Conservation (phyloP, 2,329 filamentous ascomycete genomes). For the Trichoderma hamatum region DNA sequence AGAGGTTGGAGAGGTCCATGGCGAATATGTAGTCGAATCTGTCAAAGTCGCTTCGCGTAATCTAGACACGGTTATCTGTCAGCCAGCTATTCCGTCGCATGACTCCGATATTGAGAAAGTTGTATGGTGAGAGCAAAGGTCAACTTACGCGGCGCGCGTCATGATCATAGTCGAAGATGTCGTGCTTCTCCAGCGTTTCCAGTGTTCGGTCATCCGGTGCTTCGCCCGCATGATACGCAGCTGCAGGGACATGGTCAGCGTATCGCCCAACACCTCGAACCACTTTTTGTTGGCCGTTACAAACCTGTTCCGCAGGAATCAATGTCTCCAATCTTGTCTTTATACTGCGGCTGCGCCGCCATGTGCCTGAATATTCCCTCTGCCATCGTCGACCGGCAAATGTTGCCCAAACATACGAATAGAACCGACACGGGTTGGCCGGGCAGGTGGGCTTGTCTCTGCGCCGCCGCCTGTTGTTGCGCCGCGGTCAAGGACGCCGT, state of each 20-base stretch:
- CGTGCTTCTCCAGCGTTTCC: slow-evolving; percentile 71
- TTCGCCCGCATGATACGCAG: slow-evolving; percentile 79
- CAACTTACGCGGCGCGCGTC: slow-evolving; percentile 69
- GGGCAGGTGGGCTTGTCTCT: slow-evolving; percentile 37
- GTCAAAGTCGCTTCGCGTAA: slow-evolving; percentile 71
- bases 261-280: neutral
- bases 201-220: slow-evolving; percentile 82
- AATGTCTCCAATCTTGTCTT: slow-evolving; percentile 64
- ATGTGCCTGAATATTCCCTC: slow-evolving; percentile 87
- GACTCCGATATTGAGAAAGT: too few relatives aligned
- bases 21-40: slow-evolving; percentile 92
- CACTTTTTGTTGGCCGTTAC: slow-evolving; percentile 20
- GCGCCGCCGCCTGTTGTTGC: slow-evolving; percentile 9
- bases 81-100: neutral
- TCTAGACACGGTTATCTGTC: slow-evolving; percentile 39
- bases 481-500: slow-evolving; percentile 3
- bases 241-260: slow-evolving; percentile 42
- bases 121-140: neutral
- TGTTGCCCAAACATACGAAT: slow-evolving; percentile 97
- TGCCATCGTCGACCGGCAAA: slow-evolving; percentile 92
- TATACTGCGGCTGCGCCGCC: slow-evolving; percentile 61
- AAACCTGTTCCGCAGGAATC: slow-evolving; percentile 85
- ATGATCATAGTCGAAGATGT: slow-evolving; percentile 77
- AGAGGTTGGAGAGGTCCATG: slow-evolving; percentile 86
- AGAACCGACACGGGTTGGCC: slow-evolving; percentile 67